phyloP scores from a whole-genome alignment of 768 basidiomycete species.

The Pleurotus djamor region DNA sequence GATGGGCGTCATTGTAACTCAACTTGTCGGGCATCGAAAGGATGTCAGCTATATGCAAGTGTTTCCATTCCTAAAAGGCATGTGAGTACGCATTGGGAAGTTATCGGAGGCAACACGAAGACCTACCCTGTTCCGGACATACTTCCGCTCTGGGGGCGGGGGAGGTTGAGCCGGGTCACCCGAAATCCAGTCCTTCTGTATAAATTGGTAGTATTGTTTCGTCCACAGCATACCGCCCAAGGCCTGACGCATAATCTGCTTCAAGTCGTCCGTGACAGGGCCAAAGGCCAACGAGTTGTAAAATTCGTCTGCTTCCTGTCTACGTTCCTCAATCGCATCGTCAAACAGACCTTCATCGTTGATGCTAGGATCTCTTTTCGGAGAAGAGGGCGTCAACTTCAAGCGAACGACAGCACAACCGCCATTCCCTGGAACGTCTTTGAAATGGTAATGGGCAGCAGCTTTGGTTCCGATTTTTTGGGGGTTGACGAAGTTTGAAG shows the following conservation, averaged over 20 bases:
- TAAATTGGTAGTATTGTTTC: constrained; percentile 95
- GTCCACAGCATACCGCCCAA: constrained; percentile 98
- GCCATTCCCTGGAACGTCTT: constrained; percentile 83
- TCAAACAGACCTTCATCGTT: constrained; percentile 92
- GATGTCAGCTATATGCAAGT: constrained; percentile 93
- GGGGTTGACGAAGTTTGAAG: constrained; percentile 76
- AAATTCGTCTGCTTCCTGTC: constrained; percentile 96
- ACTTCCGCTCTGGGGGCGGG: constrained; percentile 87
- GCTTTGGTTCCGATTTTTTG: constrained; percentile 87
- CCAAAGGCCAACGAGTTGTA: constrained; percentile 80
- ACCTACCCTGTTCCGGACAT: constrained; percentile 77
- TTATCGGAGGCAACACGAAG: not conserved
- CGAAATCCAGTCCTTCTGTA: constrained; percentile 95
- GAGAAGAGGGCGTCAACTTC: constrained; percentile 79
- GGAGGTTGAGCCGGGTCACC: constrained; percentile 95
- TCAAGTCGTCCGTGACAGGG: constrained; percentile 87
- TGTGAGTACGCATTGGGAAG: not conserved
- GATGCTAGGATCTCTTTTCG: constrained; percentile 75
- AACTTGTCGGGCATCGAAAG: constrained; percentile 99
- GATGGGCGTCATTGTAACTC: constrained; percentile 15
- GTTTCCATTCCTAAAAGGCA: constrained; percentile 79
- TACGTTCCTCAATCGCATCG: constrained; percentile 82
- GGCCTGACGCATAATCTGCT: constrained; percentile 96
- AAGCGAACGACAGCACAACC: constrained; percentile 95
- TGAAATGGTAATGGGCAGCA: constrained; percentile 89